Base-by-base conservation (phyloP, 163 green algal species). In the Chlamydomonas reinhardtii region DNA sequence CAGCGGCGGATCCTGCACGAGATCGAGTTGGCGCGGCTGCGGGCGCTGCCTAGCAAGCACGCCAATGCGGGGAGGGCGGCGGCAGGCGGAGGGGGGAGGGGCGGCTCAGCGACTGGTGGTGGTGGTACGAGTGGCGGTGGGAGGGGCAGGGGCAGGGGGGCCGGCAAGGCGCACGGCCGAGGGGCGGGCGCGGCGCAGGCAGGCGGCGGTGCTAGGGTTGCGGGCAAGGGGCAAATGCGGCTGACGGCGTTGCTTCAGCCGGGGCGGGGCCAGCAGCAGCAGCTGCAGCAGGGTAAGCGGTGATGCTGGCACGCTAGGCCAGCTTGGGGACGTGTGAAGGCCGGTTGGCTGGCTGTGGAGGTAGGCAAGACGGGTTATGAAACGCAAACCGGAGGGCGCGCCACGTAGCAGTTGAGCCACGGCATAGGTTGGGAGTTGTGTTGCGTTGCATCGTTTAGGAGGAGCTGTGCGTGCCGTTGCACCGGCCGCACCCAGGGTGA, bases 1-100 rank as follows among this genome's bases (percentile, higher is more conserved):
- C 94, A 96, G 83, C 83, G 79, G 32, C 86, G 88, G 11, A 94
- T 96, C 25, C 68, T 96, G 88, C 90, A 90, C 27, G 93, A 96
- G 16, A 91, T 94, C 25, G 85, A 91, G 76, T 37, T 96, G 61
- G 75, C 87, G 17, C 32, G 76, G 43, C 35, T 91, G 75, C 31
- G 73, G 73, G 27, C 56, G 24, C 3, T 71, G 29, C 48, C 48
- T 2, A 14, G 48, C 12, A 56, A 56, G 85, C 70, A 17, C 34
- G 34, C 54, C 17, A 61, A 12, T 25, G 68, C 2, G 52, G 61
- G 16, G 27, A 43, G 19, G 35, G 59, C 73, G 16, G 61, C 12
- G 37, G 56, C 43, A 25, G 74, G 17, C 14, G 64, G 43, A 16
- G 48, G 25, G 20, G 73, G 54, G 17, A 20, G 48, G 5, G 15